A percentile compares a stretch with the other conserved stretches of the same genome.
Evolutionary conservation across 169 alveolate genomes (phyloP).

Genomic region (Theileria annulata): DNA sequence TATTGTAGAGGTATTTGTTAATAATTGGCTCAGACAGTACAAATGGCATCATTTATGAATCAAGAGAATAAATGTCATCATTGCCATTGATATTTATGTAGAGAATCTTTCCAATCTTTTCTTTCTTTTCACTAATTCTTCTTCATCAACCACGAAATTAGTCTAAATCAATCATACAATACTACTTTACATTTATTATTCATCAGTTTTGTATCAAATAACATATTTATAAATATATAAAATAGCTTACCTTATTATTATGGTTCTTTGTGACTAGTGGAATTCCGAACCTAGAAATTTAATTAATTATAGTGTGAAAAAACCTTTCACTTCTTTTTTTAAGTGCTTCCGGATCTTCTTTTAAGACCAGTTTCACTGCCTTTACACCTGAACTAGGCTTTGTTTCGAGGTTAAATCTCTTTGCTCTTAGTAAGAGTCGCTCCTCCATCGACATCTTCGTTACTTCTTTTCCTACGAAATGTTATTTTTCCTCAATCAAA

Average conservation of each 20-base stretch:
- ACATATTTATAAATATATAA: no score
- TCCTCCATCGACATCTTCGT: conserved; percentile 32
- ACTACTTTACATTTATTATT: conserved; percentile 5
- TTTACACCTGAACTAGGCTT: not conserved
- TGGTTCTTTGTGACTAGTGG: not conserved
- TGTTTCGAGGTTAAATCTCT: conserved; percentile 41
- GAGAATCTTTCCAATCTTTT: conserved; percentile 53
- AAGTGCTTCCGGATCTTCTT: conserved; percentile 13
- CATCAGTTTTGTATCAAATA: conserved; percentile 2
- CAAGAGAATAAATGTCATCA: conserved; percentile 52
- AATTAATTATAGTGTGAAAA: not conserved
- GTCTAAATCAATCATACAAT: not conserved
- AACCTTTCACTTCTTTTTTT: conserved; percentile 23
- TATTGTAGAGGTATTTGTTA: not conserved
- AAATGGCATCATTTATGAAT: conserved; percentile 46
- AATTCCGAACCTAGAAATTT: conserved; percentile 4
- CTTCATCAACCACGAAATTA: conserved; percentile 42
- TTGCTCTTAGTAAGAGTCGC: conserved; percentile 35
- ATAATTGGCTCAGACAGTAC: conserved; percentile 65
- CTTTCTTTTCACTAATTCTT: conserved; percentile 27
- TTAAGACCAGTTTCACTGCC: conserved; percentile 11
- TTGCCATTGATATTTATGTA: conserved; percentile 13
- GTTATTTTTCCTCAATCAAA: not conserved
- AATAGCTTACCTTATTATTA: not conserved
- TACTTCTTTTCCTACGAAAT: not conserved